Evolutionary conservation across 306 rosid species (phyloP).

Genomic region (Neltuma alba): DNA sequence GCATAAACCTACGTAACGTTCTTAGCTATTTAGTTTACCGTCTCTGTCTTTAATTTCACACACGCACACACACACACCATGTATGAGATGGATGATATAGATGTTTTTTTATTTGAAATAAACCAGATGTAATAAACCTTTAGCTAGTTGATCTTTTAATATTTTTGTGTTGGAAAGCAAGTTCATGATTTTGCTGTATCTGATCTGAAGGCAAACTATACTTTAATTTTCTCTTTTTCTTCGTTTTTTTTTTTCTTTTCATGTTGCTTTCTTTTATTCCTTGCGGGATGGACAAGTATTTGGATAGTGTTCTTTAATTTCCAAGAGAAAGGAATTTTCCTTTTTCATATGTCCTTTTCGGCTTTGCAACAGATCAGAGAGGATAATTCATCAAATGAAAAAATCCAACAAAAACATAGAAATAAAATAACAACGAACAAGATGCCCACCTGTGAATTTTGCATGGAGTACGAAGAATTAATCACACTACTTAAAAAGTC

Average conservation of each 20-base stretch:
- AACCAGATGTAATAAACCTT: constrained; percentile 1
- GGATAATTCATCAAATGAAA: too few relatives aligned
- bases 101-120: constrained; percentile 9
- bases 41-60: neutral
- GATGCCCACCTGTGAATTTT: too few relatives aligned
- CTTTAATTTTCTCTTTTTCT: too few relatives aligned
- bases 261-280: constrained; percentile 10
- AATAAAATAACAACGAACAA: too few relatives aligned
- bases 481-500: too few relatives aligned
- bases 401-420: too few relatives aligned
- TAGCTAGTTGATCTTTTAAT: neutral
- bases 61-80: too few relatives aligned
- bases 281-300: constrained; percentile 25
- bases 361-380: too few relatives aligned
- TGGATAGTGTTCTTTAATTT: constrained; percentile 3
- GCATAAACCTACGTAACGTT: neutral
- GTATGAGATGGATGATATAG: neutral
- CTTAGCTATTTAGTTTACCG: neutral
- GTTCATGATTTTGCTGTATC: neutral
- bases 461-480: too few relatives aligned
- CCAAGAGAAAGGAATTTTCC: neutral
- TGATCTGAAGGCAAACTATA: neutral
- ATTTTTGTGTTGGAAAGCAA: neutral
- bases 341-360: neutral
- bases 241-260: too few relatives aligned